A percentile compares a stretch with the other conserved stretches of the same genome.
These are phyloP conservation scores for Mucor plumbeus DNA, from an alignment of 371 early-diverging fungal species.

Conservation along the genomic window DNA sequence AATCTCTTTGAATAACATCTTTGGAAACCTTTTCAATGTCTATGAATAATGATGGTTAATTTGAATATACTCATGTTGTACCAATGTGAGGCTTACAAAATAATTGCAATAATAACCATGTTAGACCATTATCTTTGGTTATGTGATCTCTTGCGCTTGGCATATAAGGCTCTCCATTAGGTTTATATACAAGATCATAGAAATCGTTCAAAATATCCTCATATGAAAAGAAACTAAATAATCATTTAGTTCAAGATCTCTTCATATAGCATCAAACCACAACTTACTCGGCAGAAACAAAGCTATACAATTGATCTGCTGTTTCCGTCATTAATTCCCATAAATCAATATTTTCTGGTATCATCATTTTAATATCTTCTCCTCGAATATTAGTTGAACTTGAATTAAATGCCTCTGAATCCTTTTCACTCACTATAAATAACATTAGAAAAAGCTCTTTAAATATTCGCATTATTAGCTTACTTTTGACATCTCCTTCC, in stretches of 20 bases:
- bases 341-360: conserved; percentile 70
- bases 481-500: conserved; percentile 19
- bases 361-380: conserved; percentile 64
- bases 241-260: background rate
- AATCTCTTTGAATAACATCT: conserved; percentile 64
- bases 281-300: conserved; percentile 68
- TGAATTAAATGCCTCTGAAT: conserved; percentile 30
- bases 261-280: background rate
- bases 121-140: conserved; percentile 75
- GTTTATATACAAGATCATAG: conserved; percentile 63
- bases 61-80: too few species aligned
- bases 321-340: conserved; percentile 81
- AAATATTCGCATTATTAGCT: background rate
- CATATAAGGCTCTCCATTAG: conserved; percentile 52
- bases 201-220: conserved; percentile 70
- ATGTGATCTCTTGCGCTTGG: conserved; percentile 48
- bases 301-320: conserved; percentile 80
- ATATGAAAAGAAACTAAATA: conserved; percentile 62
- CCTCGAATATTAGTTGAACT: conserved; percentile 22
- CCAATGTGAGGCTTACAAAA: conserved; percentile 51
- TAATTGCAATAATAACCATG: conserved; percentile 77
- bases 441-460: background rate
- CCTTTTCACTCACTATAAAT: conserved; percentile 8
- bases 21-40: conserved; percentile 67
- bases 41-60: conserved; percentile 7